Percentiles rank a stretch among this genome's conserved stretches.
Evolutionary conservation across 116 monocot species (phyloP).

Genomic region (Phalaenopsis hybrid): DNA sequence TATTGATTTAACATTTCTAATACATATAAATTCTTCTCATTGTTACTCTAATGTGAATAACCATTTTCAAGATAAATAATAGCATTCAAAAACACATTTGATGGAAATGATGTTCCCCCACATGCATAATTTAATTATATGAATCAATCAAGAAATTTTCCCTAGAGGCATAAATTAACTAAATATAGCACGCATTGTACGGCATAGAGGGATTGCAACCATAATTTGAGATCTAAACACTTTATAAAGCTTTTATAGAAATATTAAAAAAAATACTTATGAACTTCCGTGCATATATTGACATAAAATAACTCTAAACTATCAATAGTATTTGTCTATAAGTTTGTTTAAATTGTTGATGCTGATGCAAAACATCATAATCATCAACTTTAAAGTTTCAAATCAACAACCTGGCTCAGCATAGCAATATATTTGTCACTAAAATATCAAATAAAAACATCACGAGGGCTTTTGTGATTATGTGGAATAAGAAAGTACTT

Average conservation of each 20-base stretch:
- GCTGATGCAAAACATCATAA: not conserved
- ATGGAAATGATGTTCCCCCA: too few species aligned
- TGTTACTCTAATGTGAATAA: too few species aligned
- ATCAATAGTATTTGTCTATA: not conserved
- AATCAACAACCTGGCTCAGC: not conserved
- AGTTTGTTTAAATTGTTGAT: not conserved
- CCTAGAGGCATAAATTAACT: too few species aligned
- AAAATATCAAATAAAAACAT: not conserved
- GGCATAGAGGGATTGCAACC: too few species aligned
- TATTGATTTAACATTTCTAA: too few species aligned
- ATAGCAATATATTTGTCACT: not conserved
- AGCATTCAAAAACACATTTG: too few species aligned
- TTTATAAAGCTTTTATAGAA: not conserved
- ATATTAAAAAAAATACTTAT: not conserved
- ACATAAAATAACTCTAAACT: not conserved
- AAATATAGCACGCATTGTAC: too few species aligned
- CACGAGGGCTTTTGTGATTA: not conserved
- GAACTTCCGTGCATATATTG: not conserved
- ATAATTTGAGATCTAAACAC: not conserved
- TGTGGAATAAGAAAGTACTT: not conserved
- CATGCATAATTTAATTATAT: too few species aligned
- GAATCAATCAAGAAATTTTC: too few species aligned
- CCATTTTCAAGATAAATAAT: too few species aligned
- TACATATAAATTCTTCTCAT: too few species aligned
- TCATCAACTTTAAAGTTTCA: not conserved